Evolutionary conservation across 2,329 filamentous ascomycete species (phyloP).

Genomic region (Mariannaea sp.): DNA sequence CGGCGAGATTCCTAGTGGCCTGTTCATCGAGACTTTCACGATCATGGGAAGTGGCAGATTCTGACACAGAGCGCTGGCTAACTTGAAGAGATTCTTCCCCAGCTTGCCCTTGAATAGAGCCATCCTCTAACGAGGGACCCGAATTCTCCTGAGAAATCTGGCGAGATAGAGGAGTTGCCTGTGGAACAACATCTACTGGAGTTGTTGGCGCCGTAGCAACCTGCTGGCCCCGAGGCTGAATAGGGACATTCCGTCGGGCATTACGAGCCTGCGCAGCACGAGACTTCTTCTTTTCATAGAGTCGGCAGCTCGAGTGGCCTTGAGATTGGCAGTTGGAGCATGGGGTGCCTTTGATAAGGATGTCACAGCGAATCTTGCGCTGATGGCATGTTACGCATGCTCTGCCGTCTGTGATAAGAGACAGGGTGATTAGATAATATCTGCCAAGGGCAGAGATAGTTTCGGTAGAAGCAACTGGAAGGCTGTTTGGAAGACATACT

Average conservation of each 20-base stretch:
- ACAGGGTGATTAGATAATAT: not conserved
- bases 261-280: slow-evolving; percentile 41
- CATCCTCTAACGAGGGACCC: not conserved
- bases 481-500: slow-evolving; percentile 4
- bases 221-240: slow-evolving; percentile 51
- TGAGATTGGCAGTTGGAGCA: slow-evolving; percentile 54
- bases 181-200: slow-evolving; percentile 16
- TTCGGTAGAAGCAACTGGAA: not conserved
- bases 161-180: not conserved
- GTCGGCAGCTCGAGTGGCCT: slow-evolving; percentile 48
- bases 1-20: slow-evolving; percentile 49
- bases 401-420: slow-evolving; percentile 38
- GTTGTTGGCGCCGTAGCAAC: slow-evolving; percentile 34
- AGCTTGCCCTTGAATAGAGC: not conserved
- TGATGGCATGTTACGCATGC: slow-evolving; percentile 56
- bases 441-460: not conserved
- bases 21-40: slow-evolving; percentile 48
- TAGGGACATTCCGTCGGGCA: slow-evolving; percentile 44
- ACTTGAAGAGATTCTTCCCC: not conserved
- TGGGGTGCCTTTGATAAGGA: slow-evolving; percentile 51
- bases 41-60: slow-evolving; percentile 21
- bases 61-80: slow-evolving; percentile 14
- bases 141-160: slow-evolving; percentile 1
- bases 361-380: slow-evolving; percentile 57
- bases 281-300: slow-evolving; percentile 55